Percentiles rank a stretch among this genome's conserved stretches.
Conservation (phyloP, 192 early-diverging fungal species). For the Neocallimastix lanati region DNA sequence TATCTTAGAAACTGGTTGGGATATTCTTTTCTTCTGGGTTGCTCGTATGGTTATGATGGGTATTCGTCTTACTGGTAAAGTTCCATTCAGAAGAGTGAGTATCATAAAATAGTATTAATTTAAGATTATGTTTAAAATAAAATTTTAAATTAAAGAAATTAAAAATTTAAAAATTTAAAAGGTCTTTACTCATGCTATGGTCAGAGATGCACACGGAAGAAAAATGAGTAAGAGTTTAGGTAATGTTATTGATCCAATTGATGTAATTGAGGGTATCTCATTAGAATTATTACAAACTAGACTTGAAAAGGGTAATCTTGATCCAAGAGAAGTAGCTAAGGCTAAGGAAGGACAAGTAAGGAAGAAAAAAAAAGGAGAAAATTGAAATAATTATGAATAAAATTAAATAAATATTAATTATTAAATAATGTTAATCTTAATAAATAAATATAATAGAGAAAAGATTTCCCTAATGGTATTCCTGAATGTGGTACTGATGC, state of each 20-base stretch:
- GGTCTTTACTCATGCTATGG: constrained; percentile 95
- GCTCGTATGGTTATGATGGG: constrained; percentile 99
- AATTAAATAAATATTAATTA: too few species aligned
- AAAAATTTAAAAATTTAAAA: constrained; percentile 1
- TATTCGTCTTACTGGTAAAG: constrained; percentile 49
- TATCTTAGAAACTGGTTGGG: constrained; percentile 91
- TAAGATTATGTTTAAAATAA: too few species aligned
- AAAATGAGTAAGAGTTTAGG: constrained; percentile 96
- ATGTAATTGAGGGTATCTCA: constrained; percentile 85
- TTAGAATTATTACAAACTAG: constrained; percentile 58
- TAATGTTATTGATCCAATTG: constrained; percentile 94
- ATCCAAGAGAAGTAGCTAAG: constrained; percentile 68
- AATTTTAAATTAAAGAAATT: too few species aligned
- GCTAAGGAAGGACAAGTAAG: constrained; percentile 59
- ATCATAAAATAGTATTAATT: neutral
- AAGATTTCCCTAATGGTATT: constrained; percentile 90
- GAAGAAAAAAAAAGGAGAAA: neutral
- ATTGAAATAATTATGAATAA: too few species aligned
- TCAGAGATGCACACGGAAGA: constrained; percentile 92
- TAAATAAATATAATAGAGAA: constrained; percentile 6
- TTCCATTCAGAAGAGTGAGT: constrained; percentile 60
- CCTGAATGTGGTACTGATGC: constrained; percentile 96
- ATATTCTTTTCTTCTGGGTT: constrained; percentile 99
- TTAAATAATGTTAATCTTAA: too few species aligned
- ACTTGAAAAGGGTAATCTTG: constrained; percentile 71